phyloP scores from a whole-genome alignment of 2,329 filamentous ascomycete genomes.

The Ophiobolus disseminans region DNA sequence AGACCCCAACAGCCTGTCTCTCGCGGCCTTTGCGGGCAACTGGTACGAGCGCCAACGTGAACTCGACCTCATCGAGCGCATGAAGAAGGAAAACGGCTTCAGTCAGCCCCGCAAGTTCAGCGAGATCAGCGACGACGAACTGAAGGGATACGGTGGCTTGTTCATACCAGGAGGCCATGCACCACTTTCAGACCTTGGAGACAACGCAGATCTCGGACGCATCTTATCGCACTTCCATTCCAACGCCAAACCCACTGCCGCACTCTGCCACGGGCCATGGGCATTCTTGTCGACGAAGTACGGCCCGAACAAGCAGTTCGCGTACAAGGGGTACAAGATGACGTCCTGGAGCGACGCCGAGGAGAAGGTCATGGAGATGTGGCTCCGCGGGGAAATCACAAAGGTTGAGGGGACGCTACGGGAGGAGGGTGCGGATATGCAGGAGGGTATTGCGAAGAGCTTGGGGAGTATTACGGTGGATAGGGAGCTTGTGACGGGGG shows the following conservation, averaged over 20 bases:
- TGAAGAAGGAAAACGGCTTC: constrained; percentile 57
- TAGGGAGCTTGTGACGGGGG: constrained; percentile 48
- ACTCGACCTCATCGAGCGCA: constrained; percentile 51
- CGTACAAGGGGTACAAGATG: constrained; percentile 56
- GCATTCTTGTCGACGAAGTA: constrained; percentile 54
- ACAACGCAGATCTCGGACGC: constrained; percentile 52
- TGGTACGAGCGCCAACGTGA: constrained; percentile 54
- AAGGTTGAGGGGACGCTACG: constrained; percentile 52
- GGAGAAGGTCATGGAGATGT: constrained; percentile 56
- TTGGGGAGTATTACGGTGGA: constrained; percentile 53
- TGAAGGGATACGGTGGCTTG: constrained; percentile 50
- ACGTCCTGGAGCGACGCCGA: constrained; percentile 56
- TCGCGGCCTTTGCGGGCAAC: constrained; percentile 56
- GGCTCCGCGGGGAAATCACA: constrained; percentile 51
- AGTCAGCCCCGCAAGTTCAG: constrained; percentile 47
- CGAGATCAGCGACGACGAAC: constrained; percentile 50
- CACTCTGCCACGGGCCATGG: constrained; percentile 57
- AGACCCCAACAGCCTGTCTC: constrained; percentile 52
- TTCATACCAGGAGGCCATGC: constrained; percentile 58
- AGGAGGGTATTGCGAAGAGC: constrained; percentile 51
- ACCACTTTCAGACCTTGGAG: constrained; percentile 52
- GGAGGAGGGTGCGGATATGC: constrained; percentile 54
- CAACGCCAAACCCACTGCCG: constrained; percentile 53
- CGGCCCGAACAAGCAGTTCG: constrained; percentile 46
- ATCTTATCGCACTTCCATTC: constrained; percentile 53